These are phyloP conservation scores for Backusella tarrabulga DNA, from an alignment of 192 early-diverging fungal species.

Conservation along the genomic window DNA sequence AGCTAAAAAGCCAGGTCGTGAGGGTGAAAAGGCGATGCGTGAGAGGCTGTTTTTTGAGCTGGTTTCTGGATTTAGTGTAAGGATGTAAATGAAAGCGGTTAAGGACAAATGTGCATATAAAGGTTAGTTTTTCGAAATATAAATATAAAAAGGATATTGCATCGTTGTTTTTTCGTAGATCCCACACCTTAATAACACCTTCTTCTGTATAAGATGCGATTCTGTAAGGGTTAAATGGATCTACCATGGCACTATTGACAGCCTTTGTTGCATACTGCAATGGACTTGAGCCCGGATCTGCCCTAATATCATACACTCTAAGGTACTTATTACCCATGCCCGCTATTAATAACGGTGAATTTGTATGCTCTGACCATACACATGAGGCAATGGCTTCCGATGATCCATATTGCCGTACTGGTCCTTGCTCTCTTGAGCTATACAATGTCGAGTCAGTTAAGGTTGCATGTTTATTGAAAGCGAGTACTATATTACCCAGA, in stretches of 20 bases:
- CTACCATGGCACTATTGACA: conserved; percentile 61
- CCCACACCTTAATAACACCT: conserved; percentile 71
- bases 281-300: conserved; percentile 43
- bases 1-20: conserved; percentile 58
- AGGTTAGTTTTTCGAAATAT: background rate
- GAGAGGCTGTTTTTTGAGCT: conserved; percentile 31
- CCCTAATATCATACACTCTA: conserved; percentile 66
- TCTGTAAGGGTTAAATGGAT: conserved; percentile 67
- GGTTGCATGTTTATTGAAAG: background rate
- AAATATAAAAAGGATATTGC: conserved; percentile 49
- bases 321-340: conserved; percentile 75
- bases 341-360: conserved; percentile 58
- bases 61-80: conserved; percentile 19
- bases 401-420: conserved; percentile 59
- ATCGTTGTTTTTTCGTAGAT: conserved; percentile 62
- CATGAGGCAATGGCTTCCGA: conserved; percentile 67
- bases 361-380: conserved; percentile 57
- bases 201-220: conserved; percentile 74
- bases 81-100: background rate
- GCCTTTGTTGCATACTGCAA: conserved; percentile 68
- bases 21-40: conserved; percentile 59
- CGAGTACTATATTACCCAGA: background rate
- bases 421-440: conserved; percentile 25
- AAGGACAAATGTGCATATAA: background rate
- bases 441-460: background rate